Evolutionary conservation across 108 stramenopile genomes (phyloP), one percentile per base, ranked within the genome.

Genomic region (Cyclostephanos invisitatus): DNA sequence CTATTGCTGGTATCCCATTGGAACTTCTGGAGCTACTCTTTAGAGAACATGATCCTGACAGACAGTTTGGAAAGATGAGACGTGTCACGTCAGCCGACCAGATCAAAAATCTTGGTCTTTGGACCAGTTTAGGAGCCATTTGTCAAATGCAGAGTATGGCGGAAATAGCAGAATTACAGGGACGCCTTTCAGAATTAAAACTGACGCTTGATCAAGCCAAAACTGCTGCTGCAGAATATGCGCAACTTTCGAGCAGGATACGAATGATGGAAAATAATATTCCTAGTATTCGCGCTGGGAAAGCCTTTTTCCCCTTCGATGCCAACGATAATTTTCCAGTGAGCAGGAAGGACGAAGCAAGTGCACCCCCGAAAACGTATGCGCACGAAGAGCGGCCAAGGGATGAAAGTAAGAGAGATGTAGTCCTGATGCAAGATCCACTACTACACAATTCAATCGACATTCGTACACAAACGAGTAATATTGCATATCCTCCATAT

Each of bases 41-140:
- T 55, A 24, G 80, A 77, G 55, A 72, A 59, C 53, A 68, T 67
- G 70, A 81, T 62, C 48, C 83, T 44, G 37, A 77, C 44, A 55
- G 76, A 55, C n/a, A 40, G 28, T 89, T 84, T 63, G 73, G 62
- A 5, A 60, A 64, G 4, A 55, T 89, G 61, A 68, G 72, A 61
- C 75, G 85, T 55, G 83, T 89, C 18, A 21, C 69, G 22, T 56
- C 65, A 53, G 78, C 72, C 38, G 28, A n/a, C 40, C 64, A 67
- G 32, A 50, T 61, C 21, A 71, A 75, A 29, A 64, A 50, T 3
- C 42, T 27, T 64, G 81, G 75, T 6, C 48, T 82, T 27, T 82
- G 81, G 81, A 82, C 74, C 24, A 54, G 27, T 25, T 38, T 60
- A 28, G 56, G 60, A 54, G 53, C 51, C 14, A 72, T 56, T 47